Conservation (phyloP, 1,284 basidiomycete species). For the Mycosarcoma maydis region DNA sequence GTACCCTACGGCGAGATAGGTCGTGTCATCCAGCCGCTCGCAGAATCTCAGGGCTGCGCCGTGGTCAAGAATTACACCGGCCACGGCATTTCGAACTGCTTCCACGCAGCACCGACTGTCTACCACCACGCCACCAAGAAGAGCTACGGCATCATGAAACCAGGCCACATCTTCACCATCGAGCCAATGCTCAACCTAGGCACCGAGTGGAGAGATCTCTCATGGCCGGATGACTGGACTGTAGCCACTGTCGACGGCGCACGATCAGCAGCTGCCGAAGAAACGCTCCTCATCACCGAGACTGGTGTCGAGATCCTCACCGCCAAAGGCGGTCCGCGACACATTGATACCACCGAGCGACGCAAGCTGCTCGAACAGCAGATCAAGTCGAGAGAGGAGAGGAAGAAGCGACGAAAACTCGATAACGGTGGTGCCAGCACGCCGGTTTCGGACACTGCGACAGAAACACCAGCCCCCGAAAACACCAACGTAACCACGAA, state of each 20-base stretch:
- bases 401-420: slow-evolving; percentile 42
- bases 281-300: slow-evolving; percentile 64
- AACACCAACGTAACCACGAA: slow-evolving; percentile 34
- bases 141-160: slow-evolving; percentile 64
- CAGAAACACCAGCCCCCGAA: slow-evolving; percentile 31
- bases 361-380: slow-evolving; percentile 38
- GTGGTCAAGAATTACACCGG: slow-evolving; percentile 81
- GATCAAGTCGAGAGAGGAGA: slow-evolving; percentile 36
- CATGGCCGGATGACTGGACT: slow-evolving; percentile 67
- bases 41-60: slow-evolving; percentile 70
- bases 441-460: slow-evolving; percentile 30
- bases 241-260: slow-evolving; percentile 61
- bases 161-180: slow-evolving; percentile 63
- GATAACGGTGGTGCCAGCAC: slow-evolving; percentile 19
- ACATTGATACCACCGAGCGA: slow-evolving; percentile 60
- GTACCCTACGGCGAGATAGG: slow-evolving; percentile 79
- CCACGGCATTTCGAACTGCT: slow-evolving; percentile 85
- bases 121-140: slow-evolving; percentile 72
- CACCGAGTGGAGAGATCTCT: slow-evolving; percentile 55
- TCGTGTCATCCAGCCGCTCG: slow-evolving; percentile 74
- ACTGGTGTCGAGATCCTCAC: slow-evolving; percentile 65
- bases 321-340: slow-evolving; percentile 57
- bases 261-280: slow-evolving; percentile 62
- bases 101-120: slow-evolving; percentile 87
- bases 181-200: slow-evolving; percentile 67